Evolutionary conservation across 306 rosid species (phyloP), one percentile per base, ranked within the genome.

Genomic region (Rosa rugosa): DNA sequence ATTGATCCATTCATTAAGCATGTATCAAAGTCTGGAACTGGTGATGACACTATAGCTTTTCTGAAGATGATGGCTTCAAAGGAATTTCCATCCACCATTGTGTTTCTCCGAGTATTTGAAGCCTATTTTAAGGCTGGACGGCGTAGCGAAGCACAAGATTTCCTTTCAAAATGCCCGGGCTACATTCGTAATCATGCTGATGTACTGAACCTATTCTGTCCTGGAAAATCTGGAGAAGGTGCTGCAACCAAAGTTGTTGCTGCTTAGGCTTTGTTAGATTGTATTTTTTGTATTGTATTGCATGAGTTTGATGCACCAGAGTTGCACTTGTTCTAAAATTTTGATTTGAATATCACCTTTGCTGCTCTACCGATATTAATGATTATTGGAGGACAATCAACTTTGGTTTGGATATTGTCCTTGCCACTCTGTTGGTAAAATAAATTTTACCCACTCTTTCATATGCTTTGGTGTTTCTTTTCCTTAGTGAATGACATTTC

Each of bases 121-220:
- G 92, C 96, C 70, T 91, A 85, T 82, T 88, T 90, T 74, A 81
- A 84, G 84, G 82, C 83, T 60, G 86, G 91, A 81, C 87, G 90
- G 86, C 90, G 49, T 31, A 82, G 38, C 22, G 96, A 87, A 79
- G 96, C 97, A 22, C 96, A 91, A 40, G 82, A 90, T 77, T 85
- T 89, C 78, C 99, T 95, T 71, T 85, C 96, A 18, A 83, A 88
- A 83, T 92, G 98, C 86, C 98, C 98, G 6, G 13, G 84, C 60
- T 84, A 66, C 88, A 88, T 92, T 49, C 92, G 97, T 13, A 84
- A 90, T 72, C 84, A 91, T 72, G 89, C 96, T 13, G 96, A 92
- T 75, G 90, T 93, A 63, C 86, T 95, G 86, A 85, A 87, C 83
- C 84, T 88, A 14, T 89, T 95, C 82, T 86, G 40, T 82, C 85